These are phyloP conservation scores for Spathaspora arborariae DNA, from an alignment of 805 yeast genomes.

Conservation along the genomic window DNA sequence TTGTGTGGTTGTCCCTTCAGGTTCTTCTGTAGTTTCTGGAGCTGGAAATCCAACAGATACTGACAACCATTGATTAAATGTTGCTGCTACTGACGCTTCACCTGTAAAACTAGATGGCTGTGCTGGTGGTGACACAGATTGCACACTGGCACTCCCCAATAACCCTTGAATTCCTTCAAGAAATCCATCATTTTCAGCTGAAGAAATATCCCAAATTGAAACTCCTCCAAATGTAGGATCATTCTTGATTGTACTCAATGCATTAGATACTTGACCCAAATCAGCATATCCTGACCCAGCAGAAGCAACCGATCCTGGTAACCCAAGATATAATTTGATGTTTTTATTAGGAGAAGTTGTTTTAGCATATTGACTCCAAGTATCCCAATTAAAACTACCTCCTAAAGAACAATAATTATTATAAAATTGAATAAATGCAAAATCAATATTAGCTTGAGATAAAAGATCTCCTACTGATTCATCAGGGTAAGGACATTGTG, in stretches of 20 bases:
- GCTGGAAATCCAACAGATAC: not conserved
- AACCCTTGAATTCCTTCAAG: not conserved
- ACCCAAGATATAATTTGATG: slow-evolving; percentile 69
- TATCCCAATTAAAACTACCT: slow-evolving; percentile 55
- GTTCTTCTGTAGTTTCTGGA: not conserved
- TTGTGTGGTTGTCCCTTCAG: not conserved
- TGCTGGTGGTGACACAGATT: not conserved
- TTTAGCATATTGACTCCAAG: slow-evolving; percentile 68
- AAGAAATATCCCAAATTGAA: slow-evolving; percentile 34
- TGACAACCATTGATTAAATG: not conserved
- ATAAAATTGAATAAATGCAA: slow-evolving; percentile 84
- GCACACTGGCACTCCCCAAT: not conserved
- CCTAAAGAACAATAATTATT: slow-evolving; percentile 71
- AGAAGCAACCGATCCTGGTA: slow-evolving; percentile 58
- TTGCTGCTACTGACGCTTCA: not conserved
- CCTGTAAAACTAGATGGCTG: not conserved
- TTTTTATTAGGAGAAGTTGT: slow-evolving; percentile 59
- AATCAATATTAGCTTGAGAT: slow-evolving; percentile 62
- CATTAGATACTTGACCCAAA: slow-evolving; percentile 14
- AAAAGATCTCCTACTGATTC: slow-evolving; percentile 33
- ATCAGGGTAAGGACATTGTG: slow-evolving; percentile 90
- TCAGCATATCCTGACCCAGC: slow-evolving; percentile 50
- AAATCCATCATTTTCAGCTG: slow-evolving; percentile 13
- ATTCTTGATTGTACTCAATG: slow-evolving; percentile 14
- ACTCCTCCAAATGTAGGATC: slow-evolving; percentile 34